Conservation (phyloP, 768 basidiomycete species). For the Piloderma croceum region DNA sequence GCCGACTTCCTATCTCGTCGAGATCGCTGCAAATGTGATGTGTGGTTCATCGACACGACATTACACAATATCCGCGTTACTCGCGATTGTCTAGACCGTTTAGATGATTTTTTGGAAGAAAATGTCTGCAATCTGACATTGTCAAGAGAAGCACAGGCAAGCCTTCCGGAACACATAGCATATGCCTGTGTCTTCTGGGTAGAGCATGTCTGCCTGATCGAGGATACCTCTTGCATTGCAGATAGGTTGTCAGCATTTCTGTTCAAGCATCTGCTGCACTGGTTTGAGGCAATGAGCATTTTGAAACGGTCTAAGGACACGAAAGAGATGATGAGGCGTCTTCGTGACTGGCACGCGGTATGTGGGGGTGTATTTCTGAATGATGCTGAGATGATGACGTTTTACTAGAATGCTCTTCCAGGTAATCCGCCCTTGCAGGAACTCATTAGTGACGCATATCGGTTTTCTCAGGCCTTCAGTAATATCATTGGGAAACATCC, state of each 20-base stretch:
- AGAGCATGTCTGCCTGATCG: slow-evolving; percentile 19
- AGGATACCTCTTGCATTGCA: slow-evolving; percentile 3
- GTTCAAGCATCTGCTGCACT: slow-evolving; percentile 23
- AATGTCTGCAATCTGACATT: slow-evolving; percentile 21
- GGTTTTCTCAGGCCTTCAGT: too few relatives aligned
- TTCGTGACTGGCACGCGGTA: too few relatives aligned
- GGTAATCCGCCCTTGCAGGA: too few relatives aligned
- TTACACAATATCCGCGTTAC: slow-evolving; percentile 6
- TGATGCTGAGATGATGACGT: too few relatives aligned
- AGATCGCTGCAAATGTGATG: slow-evolving; percentile 19
- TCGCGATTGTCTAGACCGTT: slow-evolving; percentile 17
- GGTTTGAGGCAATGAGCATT: slow-evolving; percentile 26
- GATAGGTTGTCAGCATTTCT: slow-evolving; percentile 18
- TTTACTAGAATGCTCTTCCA: too few relatives aligned
- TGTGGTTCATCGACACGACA: slow-evolving; percentile 1
- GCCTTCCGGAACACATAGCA: slow-evolving; percentile 19
- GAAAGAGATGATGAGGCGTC: too few relatives aligned
- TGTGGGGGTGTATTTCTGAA: too few relatives aligned
- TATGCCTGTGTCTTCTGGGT: slow-evolving; percentile 25
- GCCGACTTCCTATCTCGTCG: slow-evolving; percentile 26
- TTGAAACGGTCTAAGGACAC: too few relatives aligned
- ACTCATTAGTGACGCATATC: too few relatives aligned
- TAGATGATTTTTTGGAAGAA: slow-evolving; percentile 17
- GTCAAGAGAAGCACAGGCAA: slow-evolving; percentile 9
- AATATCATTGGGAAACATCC: too few relatives aligned